phyloP scores from a whole-genome alignment of 495 filamentous ascomycete genomes.

The Thermothielavioides terrestris region DNA sequence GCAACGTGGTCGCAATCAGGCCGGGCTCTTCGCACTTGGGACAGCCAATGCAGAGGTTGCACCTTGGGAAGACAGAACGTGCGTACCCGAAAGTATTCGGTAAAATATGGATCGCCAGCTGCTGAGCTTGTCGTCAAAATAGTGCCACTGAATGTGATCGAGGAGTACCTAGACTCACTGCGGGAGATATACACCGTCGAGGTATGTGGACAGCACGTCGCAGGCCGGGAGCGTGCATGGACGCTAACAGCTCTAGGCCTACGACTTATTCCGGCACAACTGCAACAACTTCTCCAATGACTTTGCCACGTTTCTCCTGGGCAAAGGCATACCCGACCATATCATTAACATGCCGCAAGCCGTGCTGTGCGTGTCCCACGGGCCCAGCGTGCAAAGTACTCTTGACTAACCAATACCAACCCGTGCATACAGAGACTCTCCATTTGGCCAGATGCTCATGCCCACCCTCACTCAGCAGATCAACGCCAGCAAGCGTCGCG shows the following conservation, averaged over 20 bases:
- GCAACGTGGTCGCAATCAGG: constrained; percentile 68
- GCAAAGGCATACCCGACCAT: constrained; percentile 76
- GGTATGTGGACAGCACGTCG: constrained; percentile 33
- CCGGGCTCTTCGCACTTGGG: constrained; percentile 84
- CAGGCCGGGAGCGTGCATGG: too few relatives aligned
- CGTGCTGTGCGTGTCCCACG: constrained; percentile 46
- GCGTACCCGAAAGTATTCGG: too few relatives aligned
- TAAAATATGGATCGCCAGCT: neutral
- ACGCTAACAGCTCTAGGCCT: constrained; percentile 45
- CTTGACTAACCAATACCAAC: neutral
- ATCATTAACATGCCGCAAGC: constrained; percentile 82
- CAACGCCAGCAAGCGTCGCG: constrained; percentile 49
- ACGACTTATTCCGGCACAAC: constrained; percentile 79
- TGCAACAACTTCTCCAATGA: constrained; percentile 99
- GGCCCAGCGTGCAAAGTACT: neutral
- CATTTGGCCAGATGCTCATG: constrained; percentile 82
- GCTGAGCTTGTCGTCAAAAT: neutral
- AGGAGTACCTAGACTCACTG: constrained; percentile 82
- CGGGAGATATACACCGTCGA: constrained; percentile 75
- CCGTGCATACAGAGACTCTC: constrained; percentile 51
- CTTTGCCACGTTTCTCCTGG: constrained; percentile 82
- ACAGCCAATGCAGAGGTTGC: constrained; percentile 64
- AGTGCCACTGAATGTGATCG: constrained; percentile 74
- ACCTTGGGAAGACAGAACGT: constrained; percentile 61
- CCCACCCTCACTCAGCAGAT: constrained; percentile 73